These are phyloP conservation scores for Hypoxylon trugodes DNA, from an alignment of 495 filamentous ascomycete species.

Conservation along the genomic window DNA sequence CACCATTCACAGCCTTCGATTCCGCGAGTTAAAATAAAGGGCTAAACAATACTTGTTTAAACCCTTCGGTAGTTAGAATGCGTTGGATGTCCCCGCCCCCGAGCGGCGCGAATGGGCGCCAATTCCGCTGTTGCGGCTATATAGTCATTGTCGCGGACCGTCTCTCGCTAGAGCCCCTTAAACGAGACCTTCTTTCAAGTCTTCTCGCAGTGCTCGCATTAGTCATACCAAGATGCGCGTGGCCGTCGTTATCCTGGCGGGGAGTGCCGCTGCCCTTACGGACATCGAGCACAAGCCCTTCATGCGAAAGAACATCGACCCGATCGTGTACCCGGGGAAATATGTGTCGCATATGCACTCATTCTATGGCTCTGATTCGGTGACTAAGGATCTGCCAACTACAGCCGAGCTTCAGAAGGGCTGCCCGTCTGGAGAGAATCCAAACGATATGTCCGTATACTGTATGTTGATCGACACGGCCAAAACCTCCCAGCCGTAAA, in stretches of 20 bases:
- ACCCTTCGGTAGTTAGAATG: slow-evolving; percentile 10
- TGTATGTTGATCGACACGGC: slow-evolving; percentile 33
- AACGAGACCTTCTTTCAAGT: slow-evolving; percentile 1
- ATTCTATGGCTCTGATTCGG: slow-evolving; percentile 48
- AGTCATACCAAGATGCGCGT: slow-evolving; percentile 22
- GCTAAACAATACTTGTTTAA: slow-evolving; percentile 12
- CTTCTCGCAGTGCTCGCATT: slow-evolving; percentile 2
- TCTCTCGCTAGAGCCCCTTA: slow-evolving; percentile 9
- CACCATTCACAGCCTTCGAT: neutral
- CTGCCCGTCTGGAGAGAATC: slow-evolving; percentile 49
- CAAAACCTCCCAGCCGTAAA: neutral
- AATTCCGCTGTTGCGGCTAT: slow-evolving; percentile 3
- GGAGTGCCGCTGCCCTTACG: slow-evolving; percentile 38
- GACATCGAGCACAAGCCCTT: slow-evolving; percentile 49
- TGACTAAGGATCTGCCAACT: slow-evolving; percentile 47
- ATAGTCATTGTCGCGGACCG: slow-evolving; percentile 11
- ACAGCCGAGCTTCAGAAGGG: slow-evolving; percentile 47
- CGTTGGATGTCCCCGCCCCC: slow-evolving; percentile 2
- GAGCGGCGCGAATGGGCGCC: neutral
- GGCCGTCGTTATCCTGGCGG: slow-evolving; percentile 19
- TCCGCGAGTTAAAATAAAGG: slow-evolving; percentile 2
- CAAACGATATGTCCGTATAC: slow-evolving; percentile 48
- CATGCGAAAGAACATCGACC: slow-evolving; percentile 51
- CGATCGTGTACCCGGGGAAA: slow-evolving; percentile 45
- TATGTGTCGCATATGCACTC: slow-evolving; percentile 52